Base-by-base conservation (phyloP, 2,329 filamentous ascomycete species). In the Chaetomiaceae sp. region DNA sequence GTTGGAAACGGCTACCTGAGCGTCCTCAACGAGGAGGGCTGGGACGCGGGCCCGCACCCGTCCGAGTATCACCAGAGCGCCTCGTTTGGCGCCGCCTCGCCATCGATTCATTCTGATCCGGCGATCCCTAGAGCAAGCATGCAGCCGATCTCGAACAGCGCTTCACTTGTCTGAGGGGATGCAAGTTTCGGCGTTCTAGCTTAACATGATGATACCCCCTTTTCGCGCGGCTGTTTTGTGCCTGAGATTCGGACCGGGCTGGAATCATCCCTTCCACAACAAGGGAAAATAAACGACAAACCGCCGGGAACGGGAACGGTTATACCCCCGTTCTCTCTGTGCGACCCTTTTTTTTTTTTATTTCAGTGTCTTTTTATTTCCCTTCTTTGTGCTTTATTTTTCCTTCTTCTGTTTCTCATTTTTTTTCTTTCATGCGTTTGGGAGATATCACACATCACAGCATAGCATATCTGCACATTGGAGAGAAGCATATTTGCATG, bases 1-100 rank as follows among this genome's bases (percentile, higher is more conserved):
- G 85, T 96, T 58, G 91, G 91, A 27, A 89, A 84, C 60, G 87
- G 84, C 33, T 99, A 95, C 78, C 78, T 99, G 34, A 91, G 84
- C 56, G 89, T 87, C 13, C 74, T 97, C 44, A 86, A 87, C 54
- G 91, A 96, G 62, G 87, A 93, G 66, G 76, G 71, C 37, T 84
- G 81, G 80, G 76, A 82, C 55, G 60, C 71, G 6, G 68, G 67
- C 40, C 65, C 67, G 13, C 63, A 60, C 23, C 60, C 65, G 12
- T 61, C 69, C 10, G 62, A 70, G 21, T 75, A 70, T 44, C 62
- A 65, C 21, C 61, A 66, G n/a, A 61, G 66, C 13, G 66, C 66
- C 16, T 68, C 69, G 30, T 74, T 72, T 47, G 58, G 64, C 47
- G 64, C 65, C 25, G 51, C 64, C 20, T 66, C 71, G 17, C 64